Evolutionary conservation across 148 eudicot species (phyloP).

Genomic region (Pouteria glomerata): DNA sequence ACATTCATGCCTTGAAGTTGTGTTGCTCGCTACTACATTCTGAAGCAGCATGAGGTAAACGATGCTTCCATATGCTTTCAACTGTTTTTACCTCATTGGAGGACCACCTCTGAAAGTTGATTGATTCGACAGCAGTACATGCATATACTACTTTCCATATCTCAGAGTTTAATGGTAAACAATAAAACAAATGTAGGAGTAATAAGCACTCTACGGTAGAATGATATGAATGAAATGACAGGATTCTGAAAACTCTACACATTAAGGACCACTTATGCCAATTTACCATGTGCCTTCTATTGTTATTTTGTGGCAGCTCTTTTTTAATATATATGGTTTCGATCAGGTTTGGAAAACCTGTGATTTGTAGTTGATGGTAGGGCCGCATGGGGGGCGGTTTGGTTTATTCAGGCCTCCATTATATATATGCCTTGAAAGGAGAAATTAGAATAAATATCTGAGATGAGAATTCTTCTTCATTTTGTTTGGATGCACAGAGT

Average conservation of each 20-base stretch:
- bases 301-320: neutral
- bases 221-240: neutral
- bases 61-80: neutral
- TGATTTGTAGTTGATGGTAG: neutral
- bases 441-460: neutral
- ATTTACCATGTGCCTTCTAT: conserved; percentile 1
- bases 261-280: neutral
- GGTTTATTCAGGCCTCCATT: neutral
- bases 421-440: neutral
- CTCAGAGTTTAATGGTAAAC: neutral
- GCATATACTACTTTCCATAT: neutral
- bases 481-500: conserved; percentile 2
- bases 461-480: neutral
- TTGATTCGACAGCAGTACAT: too few relatives aligned
- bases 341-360: neutral
- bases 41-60: too few relatives aligned
- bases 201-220: too few relatives aligned
- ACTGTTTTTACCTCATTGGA: neutral
- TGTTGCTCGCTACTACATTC: too few relatives aligned
- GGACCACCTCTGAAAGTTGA: neutral
- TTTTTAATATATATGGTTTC: neutral
- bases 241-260: neutral
- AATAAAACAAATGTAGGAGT: neutral
- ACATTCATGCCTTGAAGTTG: too few relatives aligned
- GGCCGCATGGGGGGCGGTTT: neutral